A percentile compares a stretch with the other conserved stretches of the same genome.
Conservation (phyloP, 441 rosid species). For the Populus hybrid region DNA sequence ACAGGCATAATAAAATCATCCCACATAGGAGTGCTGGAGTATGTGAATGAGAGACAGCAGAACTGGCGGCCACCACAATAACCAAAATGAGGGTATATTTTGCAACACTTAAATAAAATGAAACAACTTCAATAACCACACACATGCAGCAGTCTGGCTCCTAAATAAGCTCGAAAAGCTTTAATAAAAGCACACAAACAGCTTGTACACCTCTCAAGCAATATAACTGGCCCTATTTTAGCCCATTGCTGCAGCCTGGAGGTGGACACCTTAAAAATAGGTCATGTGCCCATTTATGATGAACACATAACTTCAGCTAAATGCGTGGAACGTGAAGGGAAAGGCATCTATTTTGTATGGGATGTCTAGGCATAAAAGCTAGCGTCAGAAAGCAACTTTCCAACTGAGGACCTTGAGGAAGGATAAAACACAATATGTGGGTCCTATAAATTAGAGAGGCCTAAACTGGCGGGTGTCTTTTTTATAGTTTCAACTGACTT, state of each 20-base stretch:
- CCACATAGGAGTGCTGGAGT: background rate
- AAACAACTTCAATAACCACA: background rate
- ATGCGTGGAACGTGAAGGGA: background rate
- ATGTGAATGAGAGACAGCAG: no score
- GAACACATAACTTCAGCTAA: background rate
- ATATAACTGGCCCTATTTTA: background rate
- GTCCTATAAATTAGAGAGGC: background rate
- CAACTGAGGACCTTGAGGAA: background rate
- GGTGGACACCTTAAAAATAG: background rate
- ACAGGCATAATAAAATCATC: background rate
- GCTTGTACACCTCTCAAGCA: background rate
- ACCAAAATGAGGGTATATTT: background rate
- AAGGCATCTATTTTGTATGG: background rate
- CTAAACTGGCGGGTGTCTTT: background rate
- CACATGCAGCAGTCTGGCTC: background rate
- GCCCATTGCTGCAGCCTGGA: constrained; percentile 1
- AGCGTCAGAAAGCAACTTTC: background rate
- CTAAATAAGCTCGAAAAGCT: background rate
- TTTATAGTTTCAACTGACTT: constrained; percentile 3
- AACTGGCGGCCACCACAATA: background rate
- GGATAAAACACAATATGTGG: no score
- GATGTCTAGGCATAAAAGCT: background rate
- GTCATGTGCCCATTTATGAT: background rate
- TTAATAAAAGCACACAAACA: background rate
- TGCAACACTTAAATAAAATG: background rate